Conservation (phyloP, 148 eudicot genomes). For the Beta vulgaris region DNA sequence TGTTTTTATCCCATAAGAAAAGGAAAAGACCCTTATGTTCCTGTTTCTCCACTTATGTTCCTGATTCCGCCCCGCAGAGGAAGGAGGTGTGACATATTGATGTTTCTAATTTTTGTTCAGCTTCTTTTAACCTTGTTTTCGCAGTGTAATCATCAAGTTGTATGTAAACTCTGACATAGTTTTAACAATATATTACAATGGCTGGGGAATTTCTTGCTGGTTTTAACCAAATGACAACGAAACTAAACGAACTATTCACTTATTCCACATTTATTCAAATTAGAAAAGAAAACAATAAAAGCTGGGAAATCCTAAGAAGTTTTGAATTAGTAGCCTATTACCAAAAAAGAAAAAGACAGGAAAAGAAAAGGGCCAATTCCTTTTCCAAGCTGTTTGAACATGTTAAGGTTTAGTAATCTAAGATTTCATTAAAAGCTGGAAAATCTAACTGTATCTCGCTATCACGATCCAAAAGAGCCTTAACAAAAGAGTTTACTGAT, state of each 20-base stretch:
- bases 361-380: not conserved
- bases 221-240: not conserved
- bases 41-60: constrained; percentile 23
- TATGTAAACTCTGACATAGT: constrained; percentile 25
- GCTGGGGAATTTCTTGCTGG: not conserved
- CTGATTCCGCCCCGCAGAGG: constrained; percentile 27
- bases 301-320: not conserved
- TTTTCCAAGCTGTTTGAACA: not conserved
- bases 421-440: constrained; percentile 54
- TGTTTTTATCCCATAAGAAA: constrained; percentile 13
- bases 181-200: constrained; percentile 17
- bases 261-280: not conserved
- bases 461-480: constrained; percentile 64
- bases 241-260: not conserved
- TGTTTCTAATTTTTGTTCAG: constrained; percentile 7
- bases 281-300: not conserved
- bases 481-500: constrained; percentile 56
- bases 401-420: constrained; percentile 35
- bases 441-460: constrained; percentile 52
- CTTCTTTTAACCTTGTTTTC: constrained; percentile 4
- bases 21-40: not conserved
- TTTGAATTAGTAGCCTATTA: constrained; percentile 3
- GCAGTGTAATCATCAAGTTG: constrained; percentile 20
- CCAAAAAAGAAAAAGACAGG: not conserved
- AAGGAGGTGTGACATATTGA: constrained; percentile 36